Evolutionary conservation across 2,329 filamentous ascomycete species (phyloP), one percentile per base, ranked within the genome.

Genomic region (Diaporthe humulicola): DNA sequence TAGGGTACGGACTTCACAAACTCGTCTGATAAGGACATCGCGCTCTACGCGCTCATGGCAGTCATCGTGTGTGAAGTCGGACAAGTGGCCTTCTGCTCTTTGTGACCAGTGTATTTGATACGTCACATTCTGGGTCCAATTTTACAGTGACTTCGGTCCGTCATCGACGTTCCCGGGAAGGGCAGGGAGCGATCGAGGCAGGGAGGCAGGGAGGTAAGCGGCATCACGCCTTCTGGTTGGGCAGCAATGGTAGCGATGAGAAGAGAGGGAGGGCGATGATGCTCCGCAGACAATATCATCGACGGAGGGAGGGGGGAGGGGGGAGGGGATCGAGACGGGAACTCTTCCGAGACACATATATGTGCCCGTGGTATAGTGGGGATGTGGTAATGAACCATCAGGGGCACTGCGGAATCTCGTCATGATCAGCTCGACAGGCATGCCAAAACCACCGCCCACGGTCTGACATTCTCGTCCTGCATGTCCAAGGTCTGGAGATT

Each of bases 321-420:
- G n/a, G 52, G 15, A 38, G 48, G 45, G 45, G 48, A 22, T 54
- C 33, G 52, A 38, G 64, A 69, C 64, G 64, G 64, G 64, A 69
- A 69, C 48, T 28, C n/a, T 69, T 52, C 64, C 64, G 64, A 54
- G 48, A 69, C 64, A 64, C 60, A 69, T 69, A 69, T 69, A 69
- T 54, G 64, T 69, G 64, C 64, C 33, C 48, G 64, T 54, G 64
- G 64, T 69, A 69, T 69, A 54, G 64, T 69, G 64, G 36, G 45
- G 64, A 67, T 36, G 42, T 50, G 61, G 61, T n/a, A 67, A 50
- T 45, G 22, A 52, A 22, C 48, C 48, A 28, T 54, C 61, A 67
- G 45, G 61, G 48, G 14, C 45, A 38, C 19, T n/a, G 64, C 64
- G 28, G 17, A 36, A 40, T 3, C 33, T 54, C 48, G 64, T 54